Conservation (phyloP, 1,139 yeast species). For the Debaryomyces coudertii region DNA sequence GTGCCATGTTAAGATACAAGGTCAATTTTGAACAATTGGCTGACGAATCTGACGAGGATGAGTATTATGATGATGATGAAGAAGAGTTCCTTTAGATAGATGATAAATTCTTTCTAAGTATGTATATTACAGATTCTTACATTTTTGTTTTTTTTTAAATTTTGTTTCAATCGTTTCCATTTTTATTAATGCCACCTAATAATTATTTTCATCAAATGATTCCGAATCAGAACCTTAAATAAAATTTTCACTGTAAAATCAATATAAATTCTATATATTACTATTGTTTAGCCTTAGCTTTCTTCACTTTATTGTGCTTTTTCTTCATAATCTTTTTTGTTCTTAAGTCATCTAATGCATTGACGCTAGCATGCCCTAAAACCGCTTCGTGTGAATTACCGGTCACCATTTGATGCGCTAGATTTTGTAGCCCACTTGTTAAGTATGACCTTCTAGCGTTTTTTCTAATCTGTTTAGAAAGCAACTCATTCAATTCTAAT, state of each 20-base stretch:
- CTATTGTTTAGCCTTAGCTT: conserved; percentile 3
- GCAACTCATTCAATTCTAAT: conserved; percentile 57
- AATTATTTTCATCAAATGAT: conserved; percentile 1
- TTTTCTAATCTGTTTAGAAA: conserved; percentile 64
- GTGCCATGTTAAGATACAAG: conserved; percentile 93
- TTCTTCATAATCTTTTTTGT: conserved; percentile 19
- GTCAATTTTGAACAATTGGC: conserved; percentile 94
- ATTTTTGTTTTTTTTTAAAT: conserved; percentile 4
- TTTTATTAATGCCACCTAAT: conserved; percentile 1
- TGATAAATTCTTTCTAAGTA: conserved; percentile 5
- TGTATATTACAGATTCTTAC: conserved; percentile 5
- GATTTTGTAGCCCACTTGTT: conserved; percentile 80
- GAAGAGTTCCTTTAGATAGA: conserved; percentile 52
- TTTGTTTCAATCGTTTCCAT: conserved; percentile 2
- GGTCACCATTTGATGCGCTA: conserved; percentile 80
- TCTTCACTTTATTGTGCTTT: conserved; percentile 19
- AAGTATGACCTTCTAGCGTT: conserved; percentile 74
- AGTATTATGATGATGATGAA: conserved; percentile 76
- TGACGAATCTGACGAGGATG: conserved; percentile 85
- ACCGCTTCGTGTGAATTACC: conserved; percentile 73
- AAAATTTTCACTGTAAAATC: neutral
- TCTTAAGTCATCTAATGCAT: conserved; percentile 72
- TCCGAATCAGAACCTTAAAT: neutral
- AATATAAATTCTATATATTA: conserved; percentile 2
- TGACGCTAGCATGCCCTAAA: conserved; percentile 67